phyloP scores from a whole-genome alignment of 2,329 filamentous ascomycete species.

The Drechslerella coelobrocha region DNA sequence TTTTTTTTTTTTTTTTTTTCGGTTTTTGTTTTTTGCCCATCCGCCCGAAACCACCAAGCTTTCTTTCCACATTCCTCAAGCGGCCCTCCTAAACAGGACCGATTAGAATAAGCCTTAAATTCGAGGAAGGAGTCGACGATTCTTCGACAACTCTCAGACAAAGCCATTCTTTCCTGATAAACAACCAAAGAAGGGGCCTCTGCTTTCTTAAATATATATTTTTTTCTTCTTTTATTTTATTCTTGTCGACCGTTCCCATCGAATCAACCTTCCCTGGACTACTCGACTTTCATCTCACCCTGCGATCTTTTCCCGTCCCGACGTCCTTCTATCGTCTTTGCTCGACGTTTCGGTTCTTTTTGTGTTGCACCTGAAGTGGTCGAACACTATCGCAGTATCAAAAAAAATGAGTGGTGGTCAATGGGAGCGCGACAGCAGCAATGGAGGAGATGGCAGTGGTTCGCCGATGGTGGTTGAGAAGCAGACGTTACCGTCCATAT shows the following conservation, averaged over 20 bases:
- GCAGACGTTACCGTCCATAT: conserved; percentile 48
- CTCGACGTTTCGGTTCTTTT: conserved; percentile 3
- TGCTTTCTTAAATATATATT: neutral
- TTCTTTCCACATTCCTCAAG: conserved; percentile 50
- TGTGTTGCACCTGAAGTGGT: conserved; percentile 21
- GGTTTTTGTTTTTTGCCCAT: neutral
- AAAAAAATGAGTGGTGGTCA: conserved; percentile 36
- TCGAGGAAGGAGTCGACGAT: conserved; percentile 13
- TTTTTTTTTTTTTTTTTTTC: conserved; percentile 20
- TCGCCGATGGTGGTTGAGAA: conserved; percentile 42
- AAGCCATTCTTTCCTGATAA: neutral
- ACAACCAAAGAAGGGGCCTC: too few species aligned
- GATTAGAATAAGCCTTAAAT: conserved; percentile 16
- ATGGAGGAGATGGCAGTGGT: conserved; percentile 12
- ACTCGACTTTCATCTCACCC: neutral
- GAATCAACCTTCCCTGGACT: neutral
- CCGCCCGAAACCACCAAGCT: conserved; percentile 29
- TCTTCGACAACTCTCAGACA: neutral
- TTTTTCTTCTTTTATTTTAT: conserved; percentile 1
- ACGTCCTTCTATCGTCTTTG: neutral
- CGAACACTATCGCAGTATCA: neutral
- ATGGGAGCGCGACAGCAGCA: conserved; percentile 36
- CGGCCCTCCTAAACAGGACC: conserved; percentile 39
- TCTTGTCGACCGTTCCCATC: neutral
- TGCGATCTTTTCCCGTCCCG: neutral